A percentile compares a stretch with the other conserved stretches of the same genome.
Evolutionary conservation across 352 stramenopile species (phyloP).

Genomic region (Porosira glacialis): DNA sequence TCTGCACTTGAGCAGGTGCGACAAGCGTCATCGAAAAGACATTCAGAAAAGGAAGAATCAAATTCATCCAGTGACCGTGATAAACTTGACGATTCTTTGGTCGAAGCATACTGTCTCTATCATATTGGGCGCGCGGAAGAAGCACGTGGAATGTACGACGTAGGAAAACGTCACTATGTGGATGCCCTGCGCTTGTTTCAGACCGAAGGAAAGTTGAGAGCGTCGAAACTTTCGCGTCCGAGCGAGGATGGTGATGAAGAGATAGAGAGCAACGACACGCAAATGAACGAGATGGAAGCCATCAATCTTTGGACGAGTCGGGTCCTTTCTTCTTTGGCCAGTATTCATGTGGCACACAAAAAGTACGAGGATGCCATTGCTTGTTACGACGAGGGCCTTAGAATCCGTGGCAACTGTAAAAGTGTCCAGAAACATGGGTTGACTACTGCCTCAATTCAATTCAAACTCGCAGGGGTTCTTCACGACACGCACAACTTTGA

Average conservation of each 20-base stretch:
- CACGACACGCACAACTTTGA: constrained; percentile 47
- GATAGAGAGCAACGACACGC: constrained; percentile 22
- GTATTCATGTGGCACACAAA: constrained; percentile 41
- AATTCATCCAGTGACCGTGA: constrained; percentile 9
- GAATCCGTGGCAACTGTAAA: constrained; percentile 43
- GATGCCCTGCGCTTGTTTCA: constrained; percentile 42
- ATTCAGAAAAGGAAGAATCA: constrained; percentile 1
- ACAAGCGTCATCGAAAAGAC: constrained; percentile 14
- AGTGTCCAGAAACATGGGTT: constrained; percentile 34
- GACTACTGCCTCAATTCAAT: constrained; percentile 38
- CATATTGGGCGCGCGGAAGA: constrained; percentile 51
- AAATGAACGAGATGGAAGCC: constrained; percentile 48
- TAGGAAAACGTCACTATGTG: constrained; percentile 40
- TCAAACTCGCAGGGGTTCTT: constrained; percentile 30
- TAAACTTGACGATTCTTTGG: constrained; percentile 22
- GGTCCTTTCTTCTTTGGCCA: constrained; percentile 37
- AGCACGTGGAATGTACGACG: constrained; percentile 19
- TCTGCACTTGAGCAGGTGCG: constrained; percentile 37
- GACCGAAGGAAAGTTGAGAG: constrained; percentile 35
- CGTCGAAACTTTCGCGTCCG: constrained; percentile 22
- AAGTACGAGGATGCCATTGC: constrained; percentile 16
- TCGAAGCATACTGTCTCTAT: constrained; percentile 52
- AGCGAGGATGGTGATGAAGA: not conserved
- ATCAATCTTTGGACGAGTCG: constrained; percentile 54
- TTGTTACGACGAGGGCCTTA: constrained; percentile 41